phyloP scores from a whole-genome alignment of 2,329 filamentous ascomycete species.

The Trichoderma asperellum region DNA sequence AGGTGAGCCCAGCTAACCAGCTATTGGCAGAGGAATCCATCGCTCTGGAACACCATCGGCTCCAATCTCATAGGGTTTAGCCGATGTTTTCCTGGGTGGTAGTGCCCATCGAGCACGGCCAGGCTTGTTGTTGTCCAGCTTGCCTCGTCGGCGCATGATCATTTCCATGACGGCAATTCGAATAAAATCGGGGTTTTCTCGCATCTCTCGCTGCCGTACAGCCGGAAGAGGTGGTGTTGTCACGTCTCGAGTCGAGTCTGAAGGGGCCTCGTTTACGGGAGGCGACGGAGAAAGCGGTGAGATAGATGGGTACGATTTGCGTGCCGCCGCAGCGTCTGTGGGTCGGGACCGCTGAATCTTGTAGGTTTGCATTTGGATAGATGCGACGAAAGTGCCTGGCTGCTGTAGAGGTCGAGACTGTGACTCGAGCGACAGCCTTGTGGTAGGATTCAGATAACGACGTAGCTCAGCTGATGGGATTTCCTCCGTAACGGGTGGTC shows the following conservation, averaged over 20 bases:
- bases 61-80: constrained; percentile 60
- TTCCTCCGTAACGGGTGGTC: constrained; percentile 64
- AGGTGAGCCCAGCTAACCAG: neutral
- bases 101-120: constrained; percentile 69
- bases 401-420: constrained; percentile 36
- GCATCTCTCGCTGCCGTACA: constrained; percentile 67
- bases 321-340: constrained; percentile 38
- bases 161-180: constrained; percentile 73
- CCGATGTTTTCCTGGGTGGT: constrained; percentile 62
- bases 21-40: constrained; percentile 51
- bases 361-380: constrained; percentile 75
- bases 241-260: neutral
- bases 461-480: constrained; percentile 68
- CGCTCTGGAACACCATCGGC: constrained; percentile 62
- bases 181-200: constrained; percentile 72
- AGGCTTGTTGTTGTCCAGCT: constrained; percentile 67
- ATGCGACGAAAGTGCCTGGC: constrained; percentile 60
- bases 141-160: constrained; percentile 69
- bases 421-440: constrained; percentile 41
- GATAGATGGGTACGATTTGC: constrained; percentile 41
- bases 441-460: constrained; percentile 69
- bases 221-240: constrained; percentile 42
- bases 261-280: constrained; percentile 39
- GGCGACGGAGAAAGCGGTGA: constrained; percentile 40
- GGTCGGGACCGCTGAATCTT: constrained; percentile 58